These are phyloP conservation scores for Fraxinus ornus DNA, from an alignment of 305 asterid species.

Conservation along the genomic window DNA sequence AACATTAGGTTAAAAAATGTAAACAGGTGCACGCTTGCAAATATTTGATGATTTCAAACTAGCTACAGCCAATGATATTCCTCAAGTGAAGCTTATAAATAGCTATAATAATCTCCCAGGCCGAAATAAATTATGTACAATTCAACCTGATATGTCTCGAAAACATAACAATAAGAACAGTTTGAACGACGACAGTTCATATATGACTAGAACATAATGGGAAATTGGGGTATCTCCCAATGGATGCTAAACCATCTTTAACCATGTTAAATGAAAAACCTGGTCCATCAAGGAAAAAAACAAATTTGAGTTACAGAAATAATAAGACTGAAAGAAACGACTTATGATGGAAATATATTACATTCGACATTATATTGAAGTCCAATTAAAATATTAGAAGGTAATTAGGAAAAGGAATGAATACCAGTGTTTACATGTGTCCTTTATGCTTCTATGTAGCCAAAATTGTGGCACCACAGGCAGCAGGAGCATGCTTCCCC, in stretches of 20 bases:
- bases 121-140: conserved; percentile 28
- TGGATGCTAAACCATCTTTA: conserved; percentile 12
- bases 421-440: not conserved
- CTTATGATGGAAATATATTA: not conserved
- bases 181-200: not conserved
- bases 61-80: not conserved
- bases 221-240: not conserved
- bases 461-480: conserved; percentile 72
- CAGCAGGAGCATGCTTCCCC: conserved; percentile 67
- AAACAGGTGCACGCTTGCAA: not conserved
- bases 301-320: not conserved
- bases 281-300: conserved; percentile 4
- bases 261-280: conserved; percentile 10
- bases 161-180: not conserved
- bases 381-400: not conserved
- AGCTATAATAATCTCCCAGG: not conserved
- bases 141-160: conserved; percentile 15
- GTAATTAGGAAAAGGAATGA: not conserved
- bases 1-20: not conserved
- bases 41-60: not conserved
- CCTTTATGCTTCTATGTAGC: conserved; percentile 29
- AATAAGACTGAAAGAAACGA: not conserved
- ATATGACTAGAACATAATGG: not conserved
- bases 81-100: not conserved
- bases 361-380: not conserved